Evolutionary conservation across 202 grass and related monocot species (phyloP).

Genomic region (Musa balbisiana): DNA sequence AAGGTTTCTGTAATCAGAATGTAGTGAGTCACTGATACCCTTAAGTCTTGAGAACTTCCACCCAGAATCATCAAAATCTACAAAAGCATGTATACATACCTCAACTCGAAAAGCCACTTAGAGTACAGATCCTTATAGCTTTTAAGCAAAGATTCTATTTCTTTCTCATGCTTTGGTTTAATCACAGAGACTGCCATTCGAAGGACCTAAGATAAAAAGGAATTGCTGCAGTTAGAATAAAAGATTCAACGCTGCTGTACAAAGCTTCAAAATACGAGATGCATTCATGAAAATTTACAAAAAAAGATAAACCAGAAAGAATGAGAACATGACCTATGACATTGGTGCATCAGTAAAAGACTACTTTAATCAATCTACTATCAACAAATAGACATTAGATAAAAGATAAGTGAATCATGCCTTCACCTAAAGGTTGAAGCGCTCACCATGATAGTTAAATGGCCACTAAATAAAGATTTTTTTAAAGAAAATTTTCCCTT

Average conservation of each 20-base stretch:
- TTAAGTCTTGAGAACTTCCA: not conserved
- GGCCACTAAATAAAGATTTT: not conserved
- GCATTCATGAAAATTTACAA: too few species aligned
- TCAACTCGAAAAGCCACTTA: slow-evolving; percentile 89
- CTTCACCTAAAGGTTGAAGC: not conserved
- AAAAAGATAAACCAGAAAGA: not conserved
- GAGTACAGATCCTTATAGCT: slow-evolving; percentile 65
- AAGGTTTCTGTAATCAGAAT: not conserved
- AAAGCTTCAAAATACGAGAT: not conserved
- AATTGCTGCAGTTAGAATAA: not conserved
- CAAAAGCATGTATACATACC: slow-evolving; percentile 19
- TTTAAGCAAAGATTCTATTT: slow-evolving; percentile 40
- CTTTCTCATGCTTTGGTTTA: slow-evolving; percentile 60
- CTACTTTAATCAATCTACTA: not conserved
- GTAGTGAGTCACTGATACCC: too few species aligned
- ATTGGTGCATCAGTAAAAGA: not conserved
- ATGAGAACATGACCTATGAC: not conserved
- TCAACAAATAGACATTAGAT: not conserved
- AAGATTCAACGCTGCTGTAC: not conserved
- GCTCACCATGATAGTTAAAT: not conserved
- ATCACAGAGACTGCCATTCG: slow-evolving; percentile 47
- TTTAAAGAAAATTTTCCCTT: not conserved
- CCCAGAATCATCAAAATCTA: not conserved
- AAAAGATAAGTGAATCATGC: not conserved
- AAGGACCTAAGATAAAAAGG: slow-evolving; percentile 41